A percentile compares a stretch with the other conserved stretches of the same genome.
Conservation (phyloP, 768 basidiomycete genomes). For the Hericium erinaceus region DNA sequence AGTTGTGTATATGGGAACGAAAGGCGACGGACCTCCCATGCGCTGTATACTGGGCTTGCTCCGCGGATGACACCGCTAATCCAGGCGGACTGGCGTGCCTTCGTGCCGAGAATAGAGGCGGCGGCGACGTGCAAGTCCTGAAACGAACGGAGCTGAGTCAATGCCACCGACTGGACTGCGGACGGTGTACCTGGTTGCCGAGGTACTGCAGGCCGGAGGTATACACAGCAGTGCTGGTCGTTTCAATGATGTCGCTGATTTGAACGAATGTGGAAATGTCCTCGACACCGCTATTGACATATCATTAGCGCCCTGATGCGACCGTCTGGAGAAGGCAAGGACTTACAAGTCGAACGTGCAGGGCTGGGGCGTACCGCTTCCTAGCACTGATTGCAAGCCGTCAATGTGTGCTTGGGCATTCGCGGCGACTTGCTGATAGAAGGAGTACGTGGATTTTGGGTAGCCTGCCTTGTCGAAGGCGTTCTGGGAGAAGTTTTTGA, state of each 20-base stretch:
- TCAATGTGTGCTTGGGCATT: neutral
- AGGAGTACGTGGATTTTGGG: neutral
- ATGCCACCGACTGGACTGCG: too few species aligned
- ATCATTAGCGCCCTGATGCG: neutral
- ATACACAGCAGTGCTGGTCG: neutral
- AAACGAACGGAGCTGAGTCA: too few species aligned
- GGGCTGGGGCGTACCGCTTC: neutral
- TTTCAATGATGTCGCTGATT: neutral
- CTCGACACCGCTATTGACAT: neutral
- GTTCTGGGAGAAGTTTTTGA: neutral
- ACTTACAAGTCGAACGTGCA: neutral
- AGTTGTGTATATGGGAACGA: neutral
- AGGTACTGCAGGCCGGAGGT: neutral
- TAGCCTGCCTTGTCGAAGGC: neutral
- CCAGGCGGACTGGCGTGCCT: neutral
- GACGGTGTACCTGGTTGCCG: neutral
- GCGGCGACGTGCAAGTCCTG: neutral
- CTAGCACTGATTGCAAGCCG: neutral
- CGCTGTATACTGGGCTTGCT: neutral
- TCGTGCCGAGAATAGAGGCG: neutral
- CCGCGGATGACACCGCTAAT: neutral
- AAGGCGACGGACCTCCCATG: neutral
- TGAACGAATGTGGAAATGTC: neutral
- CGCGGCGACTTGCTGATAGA: neutral
- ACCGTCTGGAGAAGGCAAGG: neutral